Evolutionary conservation across 176 grass and related monocot genomes (phyloP), one percentile per base, ranked within the genome.

Genomic region (Rhynchospora pubera): DNA sequence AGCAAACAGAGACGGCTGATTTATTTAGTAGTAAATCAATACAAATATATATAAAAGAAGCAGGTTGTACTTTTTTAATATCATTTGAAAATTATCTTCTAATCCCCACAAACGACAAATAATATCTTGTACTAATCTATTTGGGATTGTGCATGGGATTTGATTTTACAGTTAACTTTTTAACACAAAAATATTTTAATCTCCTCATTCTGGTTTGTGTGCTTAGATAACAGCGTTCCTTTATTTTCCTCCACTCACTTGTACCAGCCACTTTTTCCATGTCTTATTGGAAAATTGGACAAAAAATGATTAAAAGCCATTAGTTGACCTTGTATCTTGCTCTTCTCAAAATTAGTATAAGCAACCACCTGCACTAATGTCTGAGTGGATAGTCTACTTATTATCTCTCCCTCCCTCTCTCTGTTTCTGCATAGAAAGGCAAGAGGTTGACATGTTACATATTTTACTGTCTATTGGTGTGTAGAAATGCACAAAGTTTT

Each of bases 101-200:
- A 76, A 76, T 76, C 48, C 48, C 72, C 48, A 76, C 72, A 76
- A 52, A 76, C 72, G 48, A 76, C 72, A 76, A 77, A 32, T 77
- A 77, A 77, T 28, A 32, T 77, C 50, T 77, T 77, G 24, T 47
- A 74, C 51, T 74, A 24, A 74, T 74, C 11, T 51, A 9, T 50
- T 14, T 74, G 70, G 5, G 11, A 74, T 48, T 30, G 24, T 3
- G 26, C 26, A 28, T 28, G 14, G 14, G 13, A 77, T 56, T 26
- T 77, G 55, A 74, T 24, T 28, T 47, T 28, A 51, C 70, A 52
- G 26, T 74, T 30, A 13, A 30, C 15, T 22, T 72, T 50, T 50
- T 70, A 50, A 51, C 45, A 5, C 11, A 73, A 73, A 10, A 73
- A 51, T 51, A 4, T 24, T 24, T 13, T 24, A 24, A 4, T 73